These are phyloP conservation scores for Amanita molliuscula DNA, from an alignment of 768 basidiomycete genomes.

Conservation along the genomic window DNA sequence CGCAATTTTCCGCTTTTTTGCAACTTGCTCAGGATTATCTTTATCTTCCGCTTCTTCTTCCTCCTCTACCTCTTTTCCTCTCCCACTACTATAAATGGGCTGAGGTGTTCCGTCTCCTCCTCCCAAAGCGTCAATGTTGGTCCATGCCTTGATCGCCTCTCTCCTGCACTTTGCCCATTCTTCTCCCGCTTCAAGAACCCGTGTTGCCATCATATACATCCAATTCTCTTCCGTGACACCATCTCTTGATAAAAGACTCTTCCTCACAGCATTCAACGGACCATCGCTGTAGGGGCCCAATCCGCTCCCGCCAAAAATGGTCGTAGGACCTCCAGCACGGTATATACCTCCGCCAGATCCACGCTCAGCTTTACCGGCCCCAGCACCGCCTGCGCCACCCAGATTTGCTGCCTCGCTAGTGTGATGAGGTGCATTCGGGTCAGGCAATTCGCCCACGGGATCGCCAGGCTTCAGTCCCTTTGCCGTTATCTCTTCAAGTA, in stretches of 20 bases:
- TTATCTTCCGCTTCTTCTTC: conserved; percentile 19
- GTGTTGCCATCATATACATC: conserved; percentile 74
- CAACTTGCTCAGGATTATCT: conserved; percentile 17
- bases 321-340: conserved; percentile 87
- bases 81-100: conserved; percentile 9
- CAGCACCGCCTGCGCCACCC: conserved; percentile 24
- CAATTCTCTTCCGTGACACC: conserved; percentile 86
- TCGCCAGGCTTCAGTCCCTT: conserved; percentile 79
- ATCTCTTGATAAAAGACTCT: conserved; percentile 67
- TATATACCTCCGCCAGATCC: conserved; percentile 65
- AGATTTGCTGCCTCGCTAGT: conserved; percentile 32
- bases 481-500: conserved; percentile 64
- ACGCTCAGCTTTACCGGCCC: conserved; percentile 30
- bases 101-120: conserved; percentile 16
- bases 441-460: conserved; percentile 72
- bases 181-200: conserved; percentile 51
- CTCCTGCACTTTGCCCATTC: conserved; percentile 53
- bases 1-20: conserved; percentile 21
- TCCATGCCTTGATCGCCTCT: conserved; percentile 30
- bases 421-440: conserved; percentile 50
- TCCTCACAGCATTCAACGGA: conserved; percentile 75
- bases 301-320: conserved; percentile 78
- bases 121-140: conserved; percentile 36
- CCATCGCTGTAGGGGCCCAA: conserved; percentile 86
- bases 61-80: conserved; percentile 21